Evolutionary conservation across 2,329 filamentous ascomycete genomes (phyloP).

Genomic region (Botrytis galanthina): DNA sequence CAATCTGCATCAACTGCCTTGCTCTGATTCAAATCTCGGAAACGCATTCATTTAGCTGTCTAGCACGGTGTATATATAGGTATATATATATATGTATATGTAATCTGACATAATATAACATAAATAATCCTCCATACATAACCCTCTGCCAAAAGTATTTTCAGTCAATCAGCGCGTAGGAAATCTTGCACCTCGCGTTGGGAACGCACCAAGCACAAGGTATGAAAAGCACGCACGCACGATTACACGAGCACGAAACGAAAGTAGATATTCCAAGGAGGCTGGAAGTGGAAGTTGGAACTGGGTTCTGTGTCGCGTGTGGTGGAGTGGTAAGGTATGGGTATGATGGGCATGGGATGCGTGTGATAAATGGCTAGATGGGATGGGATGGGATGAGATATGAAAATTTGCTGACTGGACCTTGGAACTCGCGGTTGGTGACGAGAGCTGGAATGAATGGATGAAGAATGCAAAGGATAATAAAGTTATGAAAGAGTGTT

Average conservation of each 20-base stretch:
- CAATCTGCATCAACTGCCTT: background rate
- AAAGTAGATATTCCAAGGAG: background rate
- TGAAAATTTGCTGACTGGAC: background rate
- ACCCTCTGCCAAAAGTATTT: background rate
- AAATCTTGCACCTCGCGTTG: background rate
- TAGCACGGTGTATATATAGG: background rate
- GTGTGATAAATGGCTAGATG: background rate
- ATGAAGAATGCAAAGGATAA: background rate
- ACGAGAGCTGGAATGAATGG: background rate
- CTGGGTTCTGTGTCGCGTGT: slow-evolving; percentile 1
- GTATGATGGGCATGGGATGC: background rate
- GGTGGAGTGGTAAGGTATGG: background rate
- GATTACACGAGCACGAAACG: background rate
- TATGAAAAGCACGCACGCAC: background rate
- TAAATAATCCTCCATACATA: background rate
- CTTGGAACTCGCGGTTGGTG: slow-evolving; percentile 1
- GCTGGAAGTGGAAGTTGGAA: background rate
- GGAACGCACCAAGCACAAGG: slow-evolving; percentile 4
- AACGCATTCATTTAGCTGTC: background rate
- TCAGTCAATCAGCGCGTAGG: background rate
- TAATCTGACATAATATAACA: background rate
- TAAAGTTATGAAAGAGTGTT: background rate
- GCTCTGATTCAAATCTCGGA: background rate
- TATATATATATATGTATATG: too few species aligned
- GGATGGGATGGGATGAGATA: background rate